A percentile compares a stretch with the other conserved stretches of the same genome.
phyloP scores from a whole-genome alignment of 768 basidiomycete genomes.

The Rhizopogon vinicolor region DNA sequence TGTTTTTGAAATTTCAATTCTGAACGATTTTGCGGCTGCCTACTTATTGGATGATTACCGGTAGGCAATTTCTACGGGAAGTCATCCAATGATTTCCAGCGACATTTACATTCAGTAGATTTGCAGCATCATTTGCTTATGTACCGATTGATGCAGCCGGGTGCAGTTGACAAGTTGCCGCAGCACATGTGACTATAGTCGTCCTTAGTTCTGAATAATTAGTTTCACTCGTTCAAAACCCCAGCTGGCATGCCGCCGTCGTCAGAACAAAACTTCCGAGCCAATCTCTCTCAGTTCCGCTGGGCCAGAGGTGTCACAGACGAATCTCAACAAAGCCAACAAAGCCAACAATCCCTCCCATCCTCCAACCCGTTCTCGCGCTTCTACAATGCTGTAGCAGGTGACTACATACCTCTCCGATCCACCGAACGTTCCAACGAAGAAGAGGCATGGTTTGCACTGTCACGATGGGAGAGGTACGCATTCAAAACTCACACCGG shows the following conservation, averaged over 20 bases:
- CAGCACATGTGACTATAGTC: too few relatives aligned
- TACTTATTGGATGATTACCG: too few relatives aligned
- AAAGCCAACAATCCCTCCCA: constrained; percentile 27
- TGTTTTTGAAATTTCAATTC: too few relatives aligned
- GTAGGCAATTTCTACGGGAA: too few relatives aligned
- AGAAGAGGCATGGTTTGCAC: constrained; percentile 92
- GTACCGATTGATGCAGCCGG: too few relatives aligned
- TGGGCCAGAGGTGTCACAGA: constrained; percentile 75
- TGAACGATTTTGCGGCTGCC: too few relatives aligned
- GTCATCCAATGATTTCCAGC: too few relatives aligned
- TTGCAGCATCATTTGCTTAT: too few relatives aligned
- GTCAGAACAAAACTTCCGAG: constrained; percentile 66
- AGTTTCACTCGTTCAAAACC: neutral
- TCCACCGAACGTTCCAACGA: constrained; percentile 83
- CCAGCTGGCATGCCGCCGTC: constrained; percentile 9
- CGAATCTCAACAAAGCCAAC: constrained; percentile 57
- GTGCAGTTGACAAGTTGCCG: too few relatives aligned
- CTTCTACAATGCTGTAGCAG: constrained; percentile 82
- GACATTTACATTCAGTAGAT: too few relatives aligned
- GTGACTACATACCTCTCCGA: constrained; percentile 84
- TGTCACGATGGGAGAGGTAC: constrained; percentile 92
- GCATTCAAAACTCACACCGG: constrained; percentile 5
- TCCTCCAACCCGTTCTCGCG: constrained; percentile 70
- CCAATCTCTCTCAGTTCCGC: constrained; percentile 78
- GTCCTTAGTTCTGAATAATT: too few relatives aligned